Evolutionary conservation across 768 basidiomycete genomes (phyloP).

Genomic region (Dacryopinax primogenitus): DNA sequence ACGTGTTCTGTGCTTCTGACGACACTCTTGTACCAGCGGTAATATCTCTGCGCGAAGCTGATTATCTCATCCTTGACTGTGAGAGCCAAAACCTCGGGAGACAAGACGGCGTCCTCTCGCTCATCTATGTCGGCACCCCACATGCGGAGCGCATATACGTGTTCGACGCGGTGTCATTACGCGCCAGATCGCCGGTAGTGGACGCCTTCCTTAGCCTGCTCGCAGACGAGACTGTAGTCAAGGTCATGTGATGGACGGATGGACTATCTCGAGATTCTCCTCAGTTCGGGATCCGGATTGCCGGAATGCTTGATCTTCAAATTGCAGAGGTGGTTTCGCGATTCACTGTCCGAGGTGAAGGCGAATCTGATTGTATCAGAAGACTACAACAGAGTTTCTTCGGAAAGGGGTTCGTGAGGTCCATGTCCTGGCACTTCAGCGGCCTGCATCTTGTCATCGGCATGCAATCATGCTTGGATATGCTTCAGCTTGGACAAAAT

Average conservation of each 20-base stretch:
- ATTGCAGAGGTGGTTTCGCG: background rate
- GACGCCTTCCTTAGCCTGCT: background rate
- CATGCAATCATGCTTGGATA: background rate
- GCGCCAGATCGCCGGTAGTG: background rate
- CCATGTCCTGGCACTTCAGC: background rate
- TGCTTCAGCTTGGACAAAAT: background rate
- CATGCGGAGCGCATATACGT: background rate
- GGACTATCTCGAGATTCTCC: background rate
- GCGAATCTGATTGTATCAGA: background rate
- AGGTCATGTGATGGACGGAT: background rate
- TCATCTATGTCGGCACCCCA: background rate
- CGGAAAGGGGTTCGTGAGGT: background rate
- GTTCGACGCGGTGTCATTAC: background rate
- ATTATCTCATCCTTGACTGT: background rate
- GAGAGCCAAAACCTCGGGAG: background rate
- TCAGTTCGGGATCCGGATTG: background rate
- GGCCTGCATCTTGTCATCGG: background rate
- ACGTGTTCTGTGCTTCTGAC: background rate
- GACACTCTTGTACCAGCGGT: background rate
- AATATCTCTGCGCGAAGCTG: background rate
- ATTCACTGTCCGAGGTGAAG: background rate
- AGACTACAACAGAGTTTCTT: background rate
- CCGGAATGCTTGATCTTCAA: background rate
- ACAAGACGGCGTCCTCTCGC: background rate
- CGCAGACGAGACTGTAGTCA: background rate